Percentiles rank a stretch among this genome's conserved stretches.
Conservation (phyloP, 257 asterid genomes). For the Jaltomata sinuosa region DNA sequence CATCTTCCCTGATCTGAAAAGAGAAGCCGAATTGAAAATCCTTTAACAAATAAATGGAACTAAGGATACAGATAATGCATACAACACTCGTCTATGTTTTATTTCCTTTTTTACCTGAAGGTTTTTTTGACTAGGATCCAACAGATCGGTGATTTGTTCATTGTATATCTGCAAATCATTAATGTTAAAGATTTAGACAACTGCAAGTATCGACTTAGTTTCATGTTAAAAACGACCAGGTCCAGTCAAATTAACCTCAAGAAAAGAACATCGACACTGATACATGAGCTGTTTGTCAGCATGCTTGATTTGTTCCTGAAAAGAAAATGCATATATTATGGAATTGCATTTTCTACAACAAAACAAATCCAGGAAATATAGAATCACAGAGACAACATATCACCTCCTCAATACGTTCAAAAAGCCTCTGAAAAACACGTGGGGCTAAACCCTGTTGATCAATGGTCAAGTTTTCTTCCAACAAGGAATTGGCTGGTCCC, state of each 20-base stretch:
- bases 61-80: neutral
- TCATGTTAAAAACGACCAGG: neutral
- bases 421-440: conserved; percentile 80
- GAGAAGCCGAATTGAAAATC: conserved; percentile 3
- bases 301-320: conserved; percentile 88
- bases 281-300: conserved; percentile 75
- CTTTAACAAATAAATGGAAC: neutral
- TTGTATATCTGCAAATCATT: conserved; percentile 70
- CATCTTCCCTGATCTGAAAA: conserved; percentile 90
- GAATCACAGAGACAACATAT: neutral
- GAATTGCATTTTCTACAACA: neutral
- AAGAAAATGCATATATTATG: conserved; percentile 1
- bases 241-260: conserved; percentile 52
- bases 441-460: conserved; percentile 94
- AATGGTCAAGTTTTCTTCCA: conserved; percentile 40
- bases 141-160: conserved; percentile 94
- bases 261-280: conserved; percentile 95
- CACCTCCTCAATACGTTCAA: conserved; percentile 75
- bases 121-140: conserved; percentile 90
- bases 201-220: neutral
- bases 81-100: neutral
- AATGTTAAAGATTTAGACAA: neutral
- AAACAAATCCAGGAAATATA: neutral
- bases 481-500: conserved; percentile 89
- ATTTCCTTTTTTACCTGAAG: conserved; percentile 62